Evolutionary conservation across 2,329 filamentous ascomycete species (phyloP), one percentile per base, ranked within the genome.

Genomic region (Diplodia scrobiculata): DNA sequence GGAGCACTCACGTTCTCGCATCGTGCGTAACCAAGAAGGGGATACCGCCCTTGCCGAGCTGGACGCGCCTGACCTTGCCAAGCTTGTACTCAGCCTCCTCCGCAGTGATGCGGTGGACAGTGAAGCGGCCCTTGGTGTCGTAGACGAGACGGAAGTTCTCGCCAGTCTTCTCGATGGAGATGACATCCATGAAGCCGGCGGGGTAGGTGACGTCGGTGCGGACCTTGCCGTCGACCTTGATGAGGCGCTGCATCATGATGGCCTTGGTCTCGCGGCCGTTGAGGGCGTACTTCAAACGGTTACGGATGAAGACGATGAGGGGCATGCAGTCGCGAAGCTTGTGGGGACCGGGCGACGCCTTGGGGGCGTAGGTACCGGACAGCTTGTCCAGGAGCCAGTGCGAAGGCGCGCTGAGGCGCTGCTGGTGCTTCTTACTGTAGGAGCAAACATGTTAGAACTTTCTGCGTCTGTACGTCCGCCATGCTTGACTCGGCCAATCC

Each of bases 21-120:
- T 99, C 95, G 91, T 99, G 95, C 93, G 95, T 99, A 91, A 99
- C 95, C 92, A 98, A 97, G 93, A 97, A 99, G 96, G 95, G 95
- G 89, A 99, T 96, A 87, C 93, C 95, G 85, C 95, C 96, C 84
- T 92, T 94, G 87, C 95, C 95, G 78, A 99, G 89, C 87, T 99
- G 95, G 71, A 99, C 95, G 79, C 94, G 91, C 91, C 97, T 97
- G 86, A 99, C 95, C 89, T 98, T 99, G 87, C 93, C 93, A 78
- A 99, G 88, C 91, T 99, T 99, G 91, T 97, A 99, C 87, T 95
- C 89, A 77, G 94, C 93, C 91, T 99, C 95, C 87, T 98, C 95
- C 75, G 88, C 85, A 83, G 96, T 94, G 85, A 99, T 98, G 80
- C 95, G 91, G 91, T 99, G 95, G 81, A 99, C 93, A 82, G 95